Evolutionary conservation across 805 yeast species (phyloP), one percentile per base, ranked within the genome.

Genomic region (Torulaspora quercuum): DNA sequence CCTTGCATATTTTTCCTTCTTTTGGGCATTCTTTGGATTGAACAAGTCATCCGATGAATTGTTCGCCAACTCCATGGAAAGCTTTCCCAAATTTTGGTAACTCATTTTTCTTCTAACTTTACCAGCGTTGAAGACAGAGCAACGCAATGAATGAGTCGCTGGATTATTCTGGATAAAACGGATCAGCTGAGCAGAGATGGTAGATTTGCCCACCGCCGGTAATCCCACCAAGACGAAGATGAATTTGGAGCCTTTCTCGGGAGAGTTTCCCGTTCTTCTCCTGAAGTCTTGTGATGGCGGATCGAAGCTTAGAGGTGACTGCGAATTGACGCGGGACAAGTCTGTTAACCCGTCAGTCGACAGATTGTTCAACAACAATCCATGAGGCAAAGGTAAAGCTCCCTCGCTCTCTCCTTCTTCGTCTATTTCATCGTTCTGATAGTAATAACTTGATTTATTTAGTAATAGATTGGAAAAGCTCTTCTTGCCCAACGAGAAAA

Each of bases 191-290:
- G 75, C 76, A 20, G 88, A 78, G 35, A 82, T 73, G 43, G 84
- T 79, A 2, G 85, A 78, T 55, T 82, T 82, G 6, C 90, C 90
- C 33, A 82, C 64, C 1, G 90, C 90, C 1, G 90, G 90, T 21
- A 82, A 63, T 0, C 90, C 90, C 7, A 82, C 84, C 63, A 83
- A 69, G 7, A 82, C 78, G 37, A 82, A 73, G 13, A 82, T 80
- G 55, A 80, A 70, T 56, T 78, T 80, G 24, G 39, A 16, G n/a
- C 28, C 30, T 12, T 36, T 38, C n/a, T 14, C 37, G n/a, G n/a
- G n/a, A n/a, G n/a, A n/a, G n/a, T n/a, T n/a, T n/a, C n/a, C n/a
- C n/a, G n/a, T n/a, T n/a, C n/a, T n/a, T n/a, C n/a, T n/a, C n/a
- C n/a, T n/a, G n/a, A n/a, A 8, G 28, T 41, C 45, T 12, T 33